Conservation (phyloP, 257 asterid species). For the Solanum chilense region DNA sequence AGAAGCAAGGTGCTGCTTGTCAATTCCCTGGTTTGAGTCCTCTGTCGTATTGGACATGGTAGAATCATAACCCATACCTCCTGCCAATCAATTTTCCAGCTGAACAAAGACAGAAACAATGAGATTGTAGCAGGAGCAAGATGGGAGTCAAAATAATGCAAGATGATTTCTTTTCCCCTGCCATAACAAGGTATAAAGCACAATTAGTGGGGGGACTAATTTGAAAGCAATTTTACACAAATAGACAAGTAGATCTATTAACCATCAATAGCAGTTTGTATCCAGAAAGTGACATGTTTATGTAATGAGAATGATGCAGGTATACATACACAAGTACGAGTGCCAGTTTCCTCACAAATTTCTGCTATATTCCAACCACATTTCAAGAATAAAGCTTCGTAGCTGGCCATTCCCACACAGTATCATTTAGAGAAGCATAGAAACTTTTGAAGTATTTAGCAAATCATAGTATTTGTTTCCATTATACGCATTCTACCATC, state of each 20-base stretch:
- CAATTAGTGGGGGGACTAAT: neutral
- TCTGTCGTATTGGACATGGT: neutral
- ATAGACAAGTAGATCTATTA: neutral
- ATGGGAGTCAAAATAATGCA: neutral
- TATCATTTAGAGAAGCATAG: neutral
- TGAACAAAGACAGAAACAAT: neutral
- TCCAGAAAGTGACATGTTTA: neutral
- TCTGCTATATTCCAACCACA: neutral
- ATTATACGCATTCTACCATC: neutral
- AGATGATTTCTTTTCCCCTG: neutral
- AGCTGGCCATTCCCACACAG: neutral
- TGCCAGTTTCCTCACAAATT: neutral
- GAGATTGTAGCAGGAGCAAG: neutral
- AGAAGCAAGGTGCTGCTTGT: conserved; percentile 51
- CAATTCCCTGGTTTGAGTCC: conserved; percentile 14
- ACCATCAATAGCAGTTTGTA: neutral
- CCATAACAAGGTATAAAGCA: neutral
- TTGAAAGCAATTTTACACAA: neutral
- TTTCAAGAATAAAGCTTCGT: neutral
- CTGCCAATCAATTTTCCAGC: neutral
- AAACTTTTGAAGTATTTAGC: neutral
- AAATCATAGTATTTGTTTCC: neutral
- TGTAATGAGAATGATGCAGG: neutral
- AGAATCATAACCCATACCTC: neutral
- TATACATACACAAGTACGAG: neutral